Evolutionary conservation across 2,329 filamentous ascomycete species (phyloP).

Genomic region (Botrytis aclada): DNA sequence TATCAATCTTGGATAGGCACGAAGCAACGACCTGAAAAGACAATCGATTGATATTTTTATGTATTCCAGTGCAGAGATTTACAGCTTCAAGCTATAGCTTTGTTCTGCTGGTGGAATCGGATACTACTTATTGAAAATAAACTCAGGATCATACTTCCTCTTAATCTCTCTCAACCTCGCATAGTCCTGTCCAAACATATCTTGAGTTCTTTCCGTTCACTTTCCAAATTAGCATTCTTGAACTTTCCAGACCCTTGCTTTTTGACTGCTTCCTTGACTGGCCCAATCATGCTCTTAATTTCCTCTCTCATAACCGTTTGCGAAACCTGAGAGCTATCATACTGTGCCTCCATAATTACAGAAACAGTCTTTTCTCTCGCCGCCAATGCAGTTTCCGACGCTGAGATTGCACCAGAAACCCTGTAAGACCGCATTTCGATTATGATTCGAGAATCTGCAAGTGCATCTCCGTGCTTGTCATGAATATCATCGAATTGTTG

Average conservation of each 20-base stretch:
- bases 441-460: background rate
- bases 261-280: background rate
- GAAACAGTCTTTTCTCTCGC: background rate
- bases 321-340: background rate
- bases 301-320: background rate
- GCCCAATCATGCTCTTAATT: background rate
- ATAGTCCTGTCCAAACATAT: background rate
- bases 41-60: background rate
- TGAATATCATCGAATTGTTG: background rate
- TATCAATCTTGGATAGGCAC: conserved; percentile 61
- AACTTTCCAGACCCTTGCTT: background rate
- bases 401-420: background rate
- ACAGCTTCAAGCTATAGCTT: background rate
- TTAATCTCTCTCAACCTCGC: background rate
- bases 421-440: background rate
- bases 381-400: too few species aligned
- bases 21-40: conserved; percentile 38
- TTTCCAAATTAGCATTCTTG: background rate
- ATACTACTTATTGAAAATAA: conserved; percentile 3
- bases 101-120: background rate
- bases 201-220: background rate
- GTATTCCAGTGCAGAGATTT: too few species aligned
- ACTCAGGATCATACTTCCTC: background rate
- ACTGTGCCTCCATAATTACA: background rate
- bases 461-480: background rate